A percentile compares a stretch with the other conserved stretches of the same genome.
phyloP scores from a whole-genome alignment of 176 grass and related monocot genomes.

The Carex scoparia region DNA sequence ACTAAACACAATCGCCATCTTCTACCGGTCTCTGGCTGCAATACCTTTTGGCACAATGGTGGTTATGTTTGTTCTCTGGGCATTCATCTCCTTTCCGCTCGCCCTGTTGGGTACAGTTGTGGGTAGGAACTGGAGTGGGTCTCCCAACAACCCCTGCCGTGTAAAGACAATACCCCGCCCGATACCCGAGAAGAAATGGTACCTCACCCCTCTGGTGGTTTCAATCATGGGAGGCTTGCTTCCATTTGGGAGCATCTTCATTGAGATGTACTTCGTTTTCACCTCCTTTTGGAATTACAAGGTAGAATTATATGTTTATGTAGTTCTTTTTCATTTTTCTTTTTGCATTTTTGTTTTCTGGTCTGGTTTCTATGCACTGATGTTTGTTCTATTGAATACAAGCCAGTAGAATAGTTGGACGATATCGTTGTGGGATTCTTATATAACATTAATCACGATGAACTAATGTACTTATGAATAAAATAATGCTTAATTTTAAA shows the following conservation, averaged over 20 bases:
- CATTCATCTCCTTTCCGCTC: conserved; percentile 94
- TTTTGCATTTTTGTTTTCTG: neutral
- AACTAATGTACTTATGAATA: no score
- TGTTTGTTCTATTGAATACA: neutral
- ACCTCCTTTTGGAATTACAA: conserved; percentile 99
- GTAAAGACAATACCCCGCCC: conserved; percentile 96
- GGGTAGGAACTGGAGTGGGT: conserved; percentile 95
- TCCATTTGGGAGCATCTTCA: conserved; percentile 98
- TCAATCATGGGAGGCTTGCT: conserved; percentile 91
- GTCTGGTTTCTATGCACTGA: neutral
- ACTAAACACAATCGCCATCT: conserved; percentile 94
- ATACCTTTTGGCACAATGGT: conserved; percentile 99
- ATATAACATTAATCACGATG: neutral
- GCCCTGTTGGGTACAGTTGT: conserved; percentile 91
- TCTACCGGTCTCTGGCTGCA: conserved; percentile 92
- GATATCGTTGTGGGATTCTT: neutral
- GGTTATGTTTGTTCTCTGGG: conserved; percentile 91
- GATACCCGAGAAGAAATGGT: conserved; percentile 99
- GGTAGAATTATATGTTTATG: conserved; percentile 44
- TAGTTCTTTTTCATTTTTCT: neutral
- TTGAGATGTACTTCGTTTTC: conserved; percentile 99
- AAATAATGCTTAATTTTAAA: no score
- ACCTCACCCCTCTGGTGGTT: conserved; percentile 82
- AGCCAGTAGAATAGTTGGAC: neutral
- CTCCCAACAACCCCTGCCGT: conserved; percentile 93